Conservation (phyloP, 345 rosid genomes). For the Salix suchowensis region DNA sequence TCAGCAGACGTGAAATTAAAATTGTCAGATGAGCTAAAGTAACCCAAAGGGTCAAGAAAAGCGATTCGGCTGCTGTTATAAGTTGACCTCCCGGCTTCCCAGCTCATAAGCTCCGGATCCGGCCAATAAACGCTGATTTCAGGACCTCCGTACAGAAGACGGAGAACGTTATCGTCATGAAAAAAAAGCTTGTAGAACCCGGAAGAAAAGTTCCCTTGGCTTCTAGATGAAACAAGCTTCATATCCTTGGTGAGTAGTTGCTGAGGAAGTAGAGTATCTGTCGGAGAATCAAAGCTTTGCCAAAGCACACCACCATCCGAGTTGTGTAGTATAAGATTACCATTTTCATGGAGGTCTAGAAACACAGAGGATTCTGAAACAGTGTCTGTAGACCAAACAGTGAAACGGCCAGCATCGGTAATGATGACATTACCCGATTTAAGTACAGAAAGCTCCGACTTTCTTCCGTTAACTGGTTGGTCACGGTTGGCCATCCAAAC, state of each 20-base stretch:
- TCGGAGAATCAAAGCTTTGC: conserved; percentile 3
- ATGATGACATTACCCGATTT: conserved; percentile 14
- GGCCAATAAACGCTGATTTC: conserved; percentile 7
- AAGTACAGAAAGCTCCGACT: conserved; percentile 16
- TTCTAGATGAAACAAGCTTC: conserved; percentile 2
- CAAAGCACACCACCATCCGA: background rate
- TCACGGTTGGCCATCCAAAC: conserved; percentile 39
- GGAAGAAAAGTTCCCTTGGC: background rate
- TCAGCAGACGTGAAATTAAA: background rate
- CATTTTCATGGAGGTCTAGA: background rate
- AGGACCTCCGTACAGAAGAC: conserved; percentile 7
- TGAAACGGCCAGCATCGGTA: conserved; percentile 12
- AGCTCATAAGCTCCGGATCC: background rate
- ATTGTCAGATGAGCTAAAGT: background rate
- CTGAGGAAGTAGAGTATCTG: conserved; percentile 3
- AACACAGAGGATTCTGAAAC: background rate
- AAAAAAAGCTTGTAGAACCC: background rate
- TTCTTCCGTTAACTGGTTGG: conserved; percentile 26
- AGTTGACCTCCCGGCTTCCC: background rate
- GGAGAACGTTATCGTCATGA: conserved; percentile 2
- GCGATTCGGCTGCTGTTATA: conserved; percentile 5
- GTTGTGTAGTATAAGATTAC: background rate
- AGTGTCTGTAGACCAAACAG: background rate
- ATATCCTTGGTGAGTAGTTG: background rate
- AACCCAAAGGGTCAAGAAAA: background rate